Base-by-base conservation (phyloP, 495 filamentous ascomycete genomes). In the Xanthoparmelia taractica region DNA sequence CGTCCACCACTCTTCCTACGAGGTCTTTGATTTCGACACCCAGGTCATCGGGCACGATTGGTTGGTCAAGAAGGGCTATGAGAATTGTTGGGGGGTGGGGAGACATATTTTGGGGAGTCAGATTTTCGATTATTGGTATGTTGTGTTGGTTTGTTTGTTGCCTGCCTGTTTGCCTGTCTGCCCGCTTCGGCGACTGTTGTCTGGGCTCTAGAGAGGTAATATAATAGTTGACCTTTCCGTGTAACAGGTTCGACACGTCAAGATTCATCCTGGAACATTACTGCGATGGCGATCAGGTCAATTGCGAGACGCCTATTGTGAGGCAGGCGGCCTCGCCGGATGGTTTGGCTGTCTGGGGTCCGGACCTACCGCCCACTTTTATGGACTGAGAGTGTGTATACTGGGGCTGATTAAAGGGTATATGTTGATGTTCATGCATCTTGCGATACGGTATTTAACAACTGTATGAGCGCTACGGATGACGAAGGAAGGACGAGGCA, bases 21-120 rank as follows among this genome's bases (percentile, higher is more conserved):
- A 92, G 72, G 87, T 89, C 10, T 82, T 87, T 70, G 87, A 92
- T 69, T 88, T 87, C 67, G 88, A 92, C 66, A 83, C 84, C 0
- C 87, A 91, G 74, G 75, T 85, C 40, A 76, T 91, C 7, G 88
- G 88, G 3, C 88, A 92, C 71, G 79, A 88, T 58, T 89, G 84
- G 83, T 77, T 92, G 11, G 76, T 77, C 0, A 70, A 80, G 63
- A 83, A 86, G 70, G 82, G 81, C 2, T 88, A 88, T 69, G 76
- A 80, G 63, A 82, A 81, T 63, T 85, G 85, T 60, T 92, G 88
- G 88, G 88, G 88, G 1, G 81, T 88, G 64, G 78, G 89, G 67
- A 68, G 89, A 73, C 85, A 91, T 79, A 77, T 87, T 59, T 72
- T 91, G 75, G 78, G 84, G 58, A 79, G 80, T 68, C 81, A 85